phyloP scores from a whole-genome alignment of 1,139 yeast species.

The Ashbya aceris region DNA sequence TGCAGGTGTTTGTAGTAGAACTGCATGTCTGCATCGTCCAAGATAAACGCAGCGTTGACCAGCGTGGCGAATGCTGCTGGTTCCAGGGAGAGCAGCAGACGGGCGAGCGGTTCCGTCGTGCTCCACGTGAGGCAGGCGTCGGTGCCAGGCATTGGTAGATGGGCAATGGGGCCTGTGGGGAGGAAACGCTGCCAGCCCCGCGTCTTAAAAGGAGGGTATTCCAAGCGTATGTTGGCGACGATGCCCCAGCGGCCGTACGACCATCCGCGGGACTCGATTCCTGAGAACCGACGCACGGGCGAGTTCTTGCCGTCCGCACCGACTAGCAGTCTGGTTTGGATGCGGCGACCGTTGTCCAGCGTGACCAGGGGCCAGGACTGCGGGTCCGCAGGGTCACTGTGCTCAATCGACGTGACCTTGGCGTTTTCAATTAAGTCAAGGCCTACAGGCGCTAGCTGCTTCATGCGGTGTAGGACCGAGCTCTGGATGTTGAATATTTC shows the following conservation, averaged over 20 bases:
- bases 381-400: slow-evolving; percentile 23
- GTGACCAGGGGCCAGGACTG: slow-evolving; percentile 72
- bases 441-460: slow-evolving; percentile 24
- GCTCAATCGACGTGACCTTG: slow-evolving; percentile 48
- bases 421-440: slow-evolving; percentile 53
- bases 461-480: slow-evolving; percentile 20
- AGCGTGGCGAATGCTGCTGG: slow-evolving; percentile 58
- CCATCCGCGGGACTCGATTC: slow-evolving; percentile 88
- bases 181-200: slow-evolving; percentile 91
- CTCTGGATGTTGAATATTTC: slow-evolving; percentile 82
- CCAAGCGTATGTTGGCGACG: slow-evolving; percentile 76
- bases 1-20: slow-evolving; percentile 57
- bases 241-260: slow-evolving; percentile 78
- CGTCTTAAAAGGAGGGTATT: slow-evolving; percentile 59
- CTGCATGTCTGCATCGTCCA: slow-evolving; percentile 69
- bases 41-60: slow-evolving; percentile 77
- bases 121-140: slow-evolving; percentile 93
- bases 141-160: slow-evolving; percentile 78
- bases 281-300: slow-evolving; percentile 77
- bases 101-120: slow-evolving; percentile 67
- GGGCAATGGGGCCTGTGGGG: slow-evolving; percentile 88
- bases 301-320: slow-evolving; percentile 98
- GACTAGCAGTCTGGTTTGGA: slow-evolving; percentile 64
- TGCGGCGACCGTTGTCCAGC: slow-evolving; percentile 53
- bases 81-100: slow-evolving; percentile 47